Base-by-base conservation (phyloP, 495 filamentous ascomycete genomes). In the Talaromyces adpressus region DNA sequence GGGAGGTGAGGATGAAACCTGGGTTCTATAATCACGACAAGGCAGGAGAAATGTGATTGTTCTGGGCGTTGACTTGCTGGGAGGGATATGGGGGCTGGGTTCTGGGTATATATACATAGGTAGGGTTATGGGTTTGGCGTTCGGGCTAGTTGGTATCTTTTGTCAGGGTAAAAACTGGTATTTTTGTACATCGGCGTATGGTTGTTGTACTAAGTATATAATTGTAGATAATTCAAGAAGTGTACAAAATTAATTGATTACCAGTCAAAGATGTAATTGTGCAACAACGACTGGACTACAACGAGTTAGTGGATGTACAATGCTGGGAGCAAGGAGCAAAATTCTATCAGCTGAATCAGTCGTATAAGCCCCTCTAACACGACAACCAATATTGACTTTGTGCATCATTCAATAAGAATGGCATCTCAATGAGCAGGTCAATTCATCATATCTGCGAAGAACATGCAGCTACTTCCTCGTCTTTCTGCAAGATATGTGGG, bases 1-100 rank as follows among this genome's bases (percentile, higher is more conserved):
- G 59, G 25, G 39, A 36, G 18, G 41, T 63, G 11, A 27, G 62
- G 16, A 59, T 63, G 60, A 22, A 34, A 6, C 39, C 51, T 30
- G 51, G 23, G 2, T 57, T 25, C 7, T 7, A 62, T 7, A 53
- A 25, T 20, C 8, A 25, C 8, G 52, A 56, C 9, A n/a, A 12
- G 1, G 4, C 45, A 8, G 39, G 39, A 45, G 45, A 49, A 18
- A 49, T 0, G 18, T 49, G 45, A 49, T 20, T 4, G 32, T 20
- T 20, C 45, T 20, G 8, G 14, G 39, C 0, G 39, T 45, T 45
- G 4, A 0, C 5, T 49, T 20, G 18, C 18, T 49, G 45, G 45
- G 45, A 49, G 2, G 39, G 14, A 18, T 18, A 4, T 45, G 6
- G 29, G 14, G 39, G n/a, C 16, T 45, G 39, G 39, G 6, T 45